phyloP scores from a whole-genome alignment of 768 basidiomycete genomes.

The Lactarius hatsudake region DNA sequence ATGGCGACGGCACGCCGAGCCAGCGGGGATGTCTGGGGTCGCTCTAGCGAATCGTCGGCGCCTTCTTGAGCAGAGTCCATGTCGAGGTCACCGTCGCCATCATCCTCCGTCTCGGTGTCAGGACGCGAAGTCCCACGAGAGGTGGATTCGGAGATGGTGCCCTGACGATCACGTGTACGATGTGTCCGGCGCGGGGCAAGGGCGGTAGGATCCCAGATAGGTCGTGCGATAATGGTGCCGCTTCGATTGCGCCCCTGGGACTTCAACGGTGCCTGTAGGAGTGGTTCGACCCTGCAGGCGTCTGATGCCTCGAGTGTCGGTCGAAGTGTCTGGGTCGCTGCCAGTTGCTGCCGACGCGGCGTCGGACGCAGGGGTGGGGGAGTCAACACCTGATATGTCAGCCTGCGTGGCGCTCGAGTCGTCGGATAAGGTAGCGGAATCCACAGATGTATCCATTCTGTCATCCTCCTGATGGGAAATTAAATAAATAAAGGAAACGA shows the following conservation, averaged over 20 bases:
- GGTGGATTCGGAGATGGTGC: constrained; percentile 28
- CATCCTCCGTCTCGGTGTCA: constrained; percentile 79
- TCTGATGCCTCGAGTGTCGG: constrained; percentile 60
- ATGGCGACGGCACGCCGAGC: constrained; percentile 48
- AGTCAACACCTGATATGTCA: constrained; percentile 24
- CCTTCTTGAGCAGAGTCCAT: constrained; percentile 35
- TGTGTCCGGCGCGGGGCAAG: constrained; percentile 30
- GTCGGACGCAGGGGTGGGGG: constrained; percentile 24
- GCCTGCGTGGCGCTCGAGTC: constrained; percentile 20
- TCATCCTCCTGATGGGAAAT: constrained; percentile 30
- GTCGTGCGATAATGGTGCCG: constrained; percentile 69
- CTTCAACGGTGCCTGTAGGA: constrained; percentile 58
- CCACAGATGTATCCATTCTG: constrained; percentile 24
- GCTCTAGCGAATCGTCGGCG: constrained; percentile 30
- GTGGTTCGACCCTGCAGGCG: constrained; percentile 57
- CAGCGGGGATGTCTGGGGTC: constrained; percentile 33
- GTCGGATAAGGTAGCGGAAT: constrained; percentile 24
- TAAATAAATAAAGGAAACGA: not conserved
- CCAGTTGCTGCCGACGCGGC: constrained; percentile 35
- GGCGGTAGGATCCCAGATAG: constrained; percentile 50
- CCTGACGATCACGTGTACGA: constrained; percentile 31
- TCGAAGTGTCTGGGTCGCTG: constrained; percentile 59
- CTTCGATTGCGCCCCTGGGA: constrained; percentile 65
- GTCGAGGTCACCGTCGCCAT: constrained; percentile 62
- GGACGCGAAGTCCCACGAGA: constrained; percentile 50